These are phyloP conservation scores for Saccharum hybrid DNA, from an alignment of 202 grass and related monocot species.

Conservation along the genomic window DNA sequence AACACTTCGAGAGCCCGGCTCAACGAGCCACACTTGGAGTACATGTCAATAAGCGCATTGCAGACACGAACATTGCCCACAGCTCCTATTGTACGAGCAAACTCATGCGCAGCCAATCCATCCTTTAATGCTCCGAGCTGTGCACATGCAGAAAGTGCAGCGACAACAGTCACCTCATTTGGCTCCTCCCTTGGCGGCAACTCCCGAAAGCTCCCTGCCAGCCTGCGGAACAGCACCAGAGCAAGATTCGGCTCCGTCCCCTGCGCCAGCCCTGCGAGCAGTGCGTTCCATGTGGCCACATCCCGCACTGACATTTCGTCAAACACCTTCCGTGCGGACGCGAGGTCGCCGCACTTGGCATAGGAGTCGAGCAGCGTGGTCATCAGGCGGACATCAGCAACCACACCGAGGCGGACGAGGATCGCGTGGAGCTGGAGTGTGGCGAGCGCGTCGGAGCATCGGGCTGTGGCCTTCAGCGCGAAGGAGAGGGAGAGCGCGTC, in stretches of 20 bases:
- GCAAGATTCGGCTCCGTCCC: conserved; percentile 61
- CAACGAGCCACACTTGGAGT: conserved; percentile 89
- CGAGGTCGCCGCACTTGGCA: conserved; percentile 51
- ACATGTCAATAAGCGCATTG: conserved; percentile 81
- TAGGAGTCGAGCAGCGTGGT: conserved; percentile 76
- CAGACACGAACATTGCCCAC: conserved; percentile 54
- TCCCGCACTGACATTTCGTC: conserved; percentile 66
- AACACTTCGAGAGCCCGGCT: conserved; percentile 61
- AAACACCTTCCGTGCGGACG: conserved; percentile 57
- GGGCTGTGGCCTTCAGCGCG: conserved; percentile 68
- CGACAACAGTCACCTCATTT: conserved; percentile 64
- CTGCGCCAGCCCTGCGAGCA: conserved; percentile 65
- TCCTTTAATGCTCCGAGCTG: conserved; percentile 63
- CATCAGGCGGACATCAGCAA: conserved; percentile 56
- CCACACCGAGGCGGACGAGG: conserved; percentile 58
- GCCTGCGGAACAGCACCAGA: conserved; percentile 60
- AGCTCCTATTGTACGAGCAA: conserved; percentile 41
- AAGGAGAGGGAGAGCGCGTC: conserved; percentile 91
- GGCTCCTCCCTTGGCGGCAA: conserved; percentile 58
- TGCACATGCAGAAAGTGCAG: conserved; percentile 69
- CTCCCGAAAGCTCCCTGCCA: conserved; percentile 42
- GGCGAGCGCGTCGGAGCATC: conserved; percentile 47
- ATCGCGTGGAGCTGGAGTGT: conserved; percentile 71
- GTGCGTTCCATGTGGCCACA: conserved; percentile 68
- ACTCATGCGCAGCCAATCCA: conserved; percentile 58